Evolutionary conservation across 208 protist genomes (phyloP).

Genomic region (Vickermania ingenoplastis): DNA sequence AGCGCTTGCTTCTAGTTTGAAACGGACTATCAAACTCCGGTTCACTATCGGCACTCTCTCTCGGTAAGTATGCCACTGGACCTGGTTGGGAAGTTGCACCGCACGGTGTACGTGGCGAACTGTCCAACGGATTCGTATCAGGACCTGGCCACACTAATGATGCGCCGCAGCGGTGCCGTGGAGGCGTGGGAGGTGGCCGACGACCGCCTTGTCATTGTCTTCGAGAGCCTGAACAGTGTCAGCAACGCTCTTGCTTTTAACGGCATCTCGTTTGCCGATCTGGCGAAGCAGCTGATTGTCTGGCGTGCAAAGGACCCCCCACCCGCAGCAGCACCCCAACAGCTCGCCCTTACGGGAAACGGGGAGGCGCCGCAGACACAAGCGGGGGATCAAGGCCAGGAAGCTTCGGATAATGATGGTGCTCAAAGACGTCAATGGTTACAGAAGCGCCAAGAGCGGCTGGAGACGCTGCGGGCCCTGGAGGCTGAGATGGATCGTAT

Average conservation of each 20-base stretch:
- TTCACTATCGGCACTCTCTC: too few species aligned
- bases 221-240: slow-evolving; percentile 76
- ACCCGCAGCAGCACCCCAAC: slow-evolving; percentile 39
- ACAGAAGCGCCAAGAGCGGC: too few species aligned
- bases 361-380: not conserved
- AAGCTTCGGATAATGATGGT: slow-evolving; percentile 6
- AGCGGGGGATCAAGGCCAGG: not conserved
- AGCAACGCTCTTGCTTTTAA: slow-evolving; percentile 73
- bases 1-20: too few species aligned
- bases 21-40: too few species aligned
- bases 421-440: slow-evolving; percentile 14
- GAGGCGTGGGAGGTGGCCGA: slow-evolving; percentile 69
- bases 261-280: slow-evolving; percentile 46
- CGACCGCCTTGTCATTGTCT: slow-evolving; percentile 47
- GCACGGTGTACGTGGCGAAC: slow-evolving; percentile 69
- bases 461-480: slow-evolving; percentile 32
- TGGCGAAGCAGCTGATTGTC: slow-evolving; percentile 30
- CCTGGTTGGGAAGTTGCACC: slow-evolving; percentile 77
- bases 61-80: slow-evolving; percentile 64
- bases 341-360: slow-evolving; percentile 39
- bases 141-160: slow-evolving; percentile 60
- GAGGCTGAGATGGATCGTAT: slow-evolving; percentile 13
- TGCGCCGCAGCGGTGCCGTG: slow-evolving; percentile 57
- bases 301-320: slow-evolving; percentile 72
- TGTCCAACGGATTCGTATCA: slow-evolving; percentile 48